These are phyloP conservation scores for Trichosporon sp. DNA, from an alignment of 1,284 basidiomycete species.

Conservation along the genomic window DNA sequence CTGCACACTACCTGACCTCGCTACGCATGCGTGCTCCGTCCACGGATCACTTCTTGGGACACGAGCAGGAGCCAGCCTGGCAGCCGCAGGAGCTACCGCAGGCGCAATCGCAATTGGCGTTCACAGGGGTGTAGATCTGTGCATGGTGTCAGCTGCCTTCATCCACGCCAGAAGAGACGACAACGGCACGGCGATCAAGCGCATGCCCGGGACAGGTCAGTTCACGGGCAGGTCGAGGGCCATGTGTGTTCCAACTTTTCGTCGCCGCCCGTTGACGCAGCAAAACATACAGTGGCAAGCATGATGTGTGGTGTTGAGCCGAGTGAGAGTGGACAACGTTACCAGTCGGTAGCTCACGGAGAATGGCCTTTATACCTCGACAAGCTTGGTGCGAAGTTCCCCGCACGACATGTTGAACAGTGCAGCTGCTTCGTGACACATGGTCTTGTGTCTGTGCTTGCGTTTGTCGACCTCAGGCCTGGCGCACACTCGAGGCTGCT, in stretches of 20 bases:
- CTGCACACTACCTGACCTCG: not conserved
- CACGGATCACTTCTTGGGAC: not conserved
- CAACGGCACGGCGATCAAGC: not conserved
- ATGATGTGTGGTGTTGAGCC: not conserved
- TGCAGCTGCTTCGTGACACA: too few relatives aligned
- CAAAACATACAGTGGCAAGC: not conserved
- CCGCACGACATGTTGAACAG: too few relatives aligned
- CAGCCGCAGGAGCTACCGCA: not conserved
- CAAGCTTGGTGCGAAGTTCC: too few relatives aligned
- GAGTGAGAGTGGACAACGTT: not conserved
- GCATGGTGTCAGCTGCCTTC: not conserved
- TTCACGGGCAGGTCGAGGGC: too few relatives aligned
- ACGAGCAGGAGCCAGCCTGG: not conserved
- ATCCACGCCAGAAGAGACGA: not conserved
- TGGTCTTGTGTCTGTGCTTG: too few relatives aligned
- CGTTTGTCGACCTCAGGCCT: too few relatives aligned
- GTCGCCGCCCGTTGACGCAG: not conserved
- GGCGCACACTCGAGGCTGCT: too few relatives aligned
- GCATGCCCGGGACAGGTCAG: not conserved
- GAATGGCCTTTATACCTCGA: not conserved
- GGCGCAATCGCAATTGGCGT: not conserved
- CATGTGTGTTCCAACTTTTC: too few relatives aligned
- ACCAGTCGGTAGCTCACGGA: not conserved
- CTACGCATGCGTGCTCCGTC: not conserved
- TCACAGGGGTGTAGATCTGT: not conserved